These are phyloP conservation scores for Handroanthus guayacan DNA, from an alignment of 257 asterid genomes.

Conservation along the genomic window DNA sequence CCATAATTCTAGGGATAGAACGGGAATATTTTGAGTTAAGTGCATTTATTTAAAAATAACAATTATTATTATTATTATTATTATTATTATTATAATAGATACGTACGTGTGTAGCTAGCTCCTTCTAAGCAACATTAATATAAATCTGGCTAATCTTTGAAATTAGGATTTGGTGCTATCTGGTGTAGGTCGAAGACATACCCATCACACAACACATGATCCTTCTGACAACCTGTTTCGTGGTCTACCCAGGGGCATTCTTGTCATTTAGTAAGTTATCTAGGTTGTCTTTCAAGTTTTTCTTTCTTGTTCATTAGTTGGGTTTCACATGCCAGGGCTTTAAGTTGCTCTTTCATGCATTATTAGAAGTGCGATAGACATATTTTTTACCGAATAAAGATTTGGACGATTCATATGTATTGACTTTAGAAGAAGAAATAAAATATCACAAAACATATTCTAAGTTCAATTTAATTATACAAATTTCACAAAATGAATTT, in stretches of 20 bases:
- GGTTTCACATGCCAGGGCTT: background rate
- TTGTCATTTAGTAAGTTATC: slow-evolving; percentile 12
- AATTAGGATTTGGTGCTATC: slow-evolving; percentile 25
- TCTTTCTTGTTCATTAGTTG: background rate
- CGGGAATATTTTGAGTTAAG: slow-evolving; percentile 41
- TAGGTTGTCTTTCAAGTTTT: background rate
- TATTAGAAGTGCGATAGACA: background rate
- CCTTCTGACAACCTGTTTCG: slow-evolving; percentile 36
- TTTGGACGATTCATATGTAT: background rate
- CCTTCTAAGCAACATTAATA: slow-evolving; percentile 31
- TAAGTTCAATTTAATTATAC: background rate
- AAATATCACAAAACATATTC: background rate
- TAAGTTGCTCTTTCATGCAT: background rate
- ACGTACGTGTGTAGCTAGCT: slow-evolving; percentile 7
- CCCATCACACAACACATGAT: slow-evolving; percentile 22
- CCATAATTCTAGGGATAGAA: slow-evolving; percentile 17
- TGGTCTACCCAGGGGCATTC: slow-evolving; percentile 35
- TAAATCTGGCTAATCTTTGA: background rate
- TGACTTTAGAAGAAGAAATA: background rate
- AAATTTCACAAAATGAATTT: background rate
- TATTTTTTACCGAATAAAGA: background rate
- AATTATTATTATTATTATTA: background rate
- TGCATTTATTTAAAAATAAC: slow-evolving; percentile 4
- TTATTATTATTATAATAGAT: background rate
- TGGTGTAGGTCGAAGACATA: slow-evolving; percentile 40